Conservation (phyloP, 2,329 filamentous ascomycete genomes). For the Geosmithia flava region DNA sequence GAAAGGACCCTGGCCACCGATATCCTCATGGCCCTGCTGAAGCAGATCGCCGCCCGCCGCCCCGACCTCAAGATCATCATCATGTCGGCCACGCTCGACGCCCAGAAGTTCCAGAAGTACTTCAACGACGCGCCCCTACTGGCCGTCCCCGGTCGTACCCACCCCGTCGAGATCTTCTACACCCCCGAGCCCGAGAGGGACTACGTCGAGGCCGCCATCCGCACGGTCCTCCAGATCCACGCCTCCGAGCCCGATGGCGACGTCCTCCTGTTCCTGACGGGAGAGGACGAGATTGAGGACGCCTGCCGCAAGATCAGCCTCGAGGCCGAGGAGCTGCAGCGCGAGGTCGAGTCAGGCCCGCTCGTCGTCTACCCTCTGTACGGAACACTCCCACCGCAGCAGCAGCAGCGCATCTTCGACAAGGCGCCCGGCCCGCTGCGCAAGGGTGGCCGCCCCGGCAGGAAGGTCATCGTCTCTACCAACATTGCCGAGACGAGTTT, state of each 20-base stretch:
- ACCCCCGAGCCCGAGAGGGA: slow-evolving; percentile 92
- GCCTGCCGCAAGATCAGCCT: slow-evolving; percentile 83
- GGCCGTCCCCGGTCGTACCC: slow-evolving; percentile 86
- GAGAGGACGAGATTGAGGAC: slow-evolving; percentile 98
- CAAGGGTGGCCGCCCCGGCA: slow-evolving; percentile 71
- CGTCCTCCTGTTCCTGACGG: slow-evolving; percentile 87
- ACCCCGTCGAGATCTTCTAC: slow-evolving; percentile 97
- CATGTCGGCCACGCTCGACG: slow-evolving; percentile 96
- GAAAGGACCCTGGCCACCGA: slow-evolving; percentile 95
- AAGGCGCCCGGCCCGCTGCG: slow-evolving; percentile 64
- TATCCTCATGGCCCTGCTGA: slow-evolving; percentile 91
- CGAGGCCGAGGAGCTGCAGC: slow-evolving; percentile 81
- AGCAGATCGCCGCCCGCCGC: slow-evolving; percentile 72
- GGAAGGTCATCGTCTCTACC: slow-evolving; percentile 88
- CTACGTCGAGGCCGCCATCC: slow-evolving; percentile 89
- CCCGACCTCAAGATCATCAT: slow-evolving; percentile 95
- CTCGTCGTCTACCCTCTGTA: slow-evolving; percentile 88
- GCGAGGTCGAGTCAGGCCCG: slow-evolving; percentile 85
- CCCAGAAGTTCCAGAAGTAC: slow-evolving; percentile 95
- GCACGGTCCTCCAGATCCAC: slow-evolving; percentile 94
- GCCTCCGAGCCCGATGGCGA: slow-evolving; percentile 87
- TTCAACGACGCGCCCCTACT: slow-evolving; percentile 91
- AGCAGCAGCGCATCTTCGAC: slow-evolving; percentile 94
- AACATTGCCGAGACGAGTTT: slow-evolving; percentile 97
- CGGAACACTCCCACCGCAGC: slow-evolving; percentile 78